Evolutionary conservation across 1,284 basidiomycete genomes (phyloP).

Genomic region (Tilletia walkeri): DNA sequence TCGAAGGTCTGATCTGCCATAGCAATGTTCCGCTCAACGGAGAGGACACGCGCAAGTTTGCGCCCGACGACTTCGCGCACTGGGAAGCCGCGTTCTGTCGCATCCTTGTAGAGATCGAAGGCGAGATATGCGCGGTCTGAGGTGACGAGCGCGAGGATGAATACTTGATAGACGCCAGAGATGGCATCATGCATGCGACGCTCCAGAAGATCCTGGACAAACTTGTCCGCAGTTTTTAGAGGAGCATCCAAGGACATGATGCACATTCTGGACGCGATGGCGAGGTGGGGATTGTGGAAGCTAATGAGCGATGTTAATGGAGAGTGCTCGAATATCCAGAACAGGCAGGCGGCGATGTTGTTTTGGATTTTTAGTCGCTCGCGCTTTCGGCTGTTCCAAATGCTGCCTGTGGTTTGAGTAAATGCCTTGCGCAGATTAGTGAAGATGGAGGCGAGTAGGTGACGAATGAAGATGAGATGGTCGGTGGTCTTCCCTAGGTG

Average conservation of each 20-base stretch:
- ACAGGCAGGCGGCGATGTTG: background rate
- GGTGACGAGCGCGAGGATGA: slow-evolving; percentile 11
- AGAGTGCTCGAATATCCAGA: background rate
- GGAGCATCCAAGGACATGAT: slow-evolving; percentile 7
- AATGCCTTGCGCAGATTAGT: background rate
- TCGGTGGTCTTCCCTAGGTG: background rate
- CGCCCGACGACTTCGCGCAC: slow-evolving; percentile 8
- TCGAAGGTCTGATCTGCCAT: background rate
- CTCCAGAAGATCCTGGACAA: background rate
- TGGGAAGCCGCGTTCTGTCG: background rate
- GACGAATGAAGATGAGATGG: background rate
- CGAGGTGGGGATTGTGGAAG: slow-evolving; percentile 12
- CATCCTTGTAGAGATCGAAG: background rate
- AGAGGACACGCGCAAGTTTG: slow-evolving; percentile 3
- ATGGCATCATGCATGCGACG: no score
- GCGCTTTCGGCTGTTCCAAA: background rate
- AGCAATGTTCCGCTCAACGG: background rate
- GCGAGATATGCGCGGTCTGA: background rate
- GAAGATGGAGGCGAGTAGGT: background rate
- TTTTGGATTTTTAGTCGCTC: background rate
- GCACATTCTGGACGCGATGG: background rate
- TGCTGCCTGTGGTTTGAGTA: background rate
- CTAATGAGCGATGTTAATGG: slow-evolving; percentile 7
- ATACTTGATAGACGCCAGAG: background rate
- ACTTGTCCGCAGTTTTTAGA: background rate